phyloP scores from a whole-genome alignment of 306 rosid genomes.

The Cucumis sativus region Cucumber_9930_V3 NC_026657.2:10068501-10069000 shows the following conservation, averaged over 20 bases:
- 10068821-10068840: neutral
- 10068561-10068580: constrained; percentile 45
- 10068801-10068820: neutral
- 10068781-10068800: neutral
- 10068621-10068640: constrained; percentile 65
- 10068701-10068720: constrained; percentile 7
- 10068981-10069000: neutral
- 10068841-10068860: neutral
- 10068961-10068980: neutral
- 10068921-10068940: neutral
- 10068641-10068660: constrained; percentile 51
- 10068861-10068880: neutral
- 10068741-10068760: constrained; percentile 1
- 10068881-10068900: neutral
- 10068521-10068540: neutral
- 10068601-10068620: constrained; percentile 54
- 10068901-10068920: neutral
- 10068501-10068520: neutral
- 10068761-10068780: constrained; percentile 15
- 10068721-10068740: neutral
- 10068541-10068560: neutral
- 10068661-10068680: constrained; percentile 66
- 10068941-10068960: neutral
- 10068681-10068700: constrained; percentile 33
- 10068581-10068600: constrained; percentile 31